These are phyloP conservation scores for Solanum virginianum DNA, from an alignment of 257 asterid species.

Conservation along the genomic window DNA sequence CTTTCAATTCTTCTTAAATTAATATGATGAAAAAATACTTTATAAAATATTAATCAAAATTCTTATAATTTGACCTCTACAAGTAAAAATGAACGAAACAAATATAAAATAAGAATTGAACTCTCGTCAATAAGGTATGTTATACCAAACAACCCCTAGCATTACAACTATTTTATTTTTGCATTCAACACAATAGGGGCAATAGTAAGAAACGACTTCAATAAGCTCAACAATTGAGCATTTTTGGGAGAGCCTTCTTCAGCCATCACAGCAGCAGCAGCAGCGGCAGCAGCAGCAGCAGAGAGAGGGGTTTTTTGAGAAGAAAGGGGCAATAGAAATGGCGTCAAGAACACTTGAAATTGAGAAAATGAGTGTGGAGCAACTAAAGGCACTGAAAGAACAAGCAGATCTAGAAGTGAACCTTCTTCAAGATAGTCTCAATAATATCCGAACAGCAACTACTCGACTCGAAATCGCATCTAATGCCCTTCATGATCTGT, in stretches of 20 bases:
- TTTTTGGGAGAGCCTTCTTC: not conserved
- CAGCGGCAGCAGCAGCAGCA: not conserved
- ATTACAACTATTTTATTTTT: too few species aligned
- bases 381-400: constrained; percentile 65
- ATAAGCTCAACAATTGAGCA: not conserved
- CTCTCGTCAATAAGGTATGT: too few species aligned
- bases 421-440: constrained; percentile 76
- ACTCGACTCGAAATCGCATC: constrained; percentile 76
- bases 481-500: constrained; percentile 70
- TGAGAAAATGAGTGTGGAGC: constrained; percentile 69
- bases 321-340: not conserved
- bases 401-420: constrained; percentile 77
- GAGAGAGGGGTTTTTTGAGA: not conserved
- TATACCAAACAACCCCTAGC: too few species aligned
- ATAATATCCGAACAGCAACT: constrained; percentile 73
- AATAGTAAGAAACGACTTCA: not conserved
- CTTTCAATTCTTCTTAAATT: too few species aligned
- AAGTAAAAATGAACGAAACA: too few species aligned
- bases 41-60: too few species aligned
- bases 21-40: too few species aligned
- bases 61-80: too few species aligned
- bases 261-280: not conserved
- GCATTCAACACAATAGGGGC: too few species aligned
- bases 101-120: too few species aligned
- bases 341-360: constrained; percentile 34